phyloP scores from a whole-genome alignment of 768 basidiomycete genomes.

The Chalciporus piperatus region DNA sequence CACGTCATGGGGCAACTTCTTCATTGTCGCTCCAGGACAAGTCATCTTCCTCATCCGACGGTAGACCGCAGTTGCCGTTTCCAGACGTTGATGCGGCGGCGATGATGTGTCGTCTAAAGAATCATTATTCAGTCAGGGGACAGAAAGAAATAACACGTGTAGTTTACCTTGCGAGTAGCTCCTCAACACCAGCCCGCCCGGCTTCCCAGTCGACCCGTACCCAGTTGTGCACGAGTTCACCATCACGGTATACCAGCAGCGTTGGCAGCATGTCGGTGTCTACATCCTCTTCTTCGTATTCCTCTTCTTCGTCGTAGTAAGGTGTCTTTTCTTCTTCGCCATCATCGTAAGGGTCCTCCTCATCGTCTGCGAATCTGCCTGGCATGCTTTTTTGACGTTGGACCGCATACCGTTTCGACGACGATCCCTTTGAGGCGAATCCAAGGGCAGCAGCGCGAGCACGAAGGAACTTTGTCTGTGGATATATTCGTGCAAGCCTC shows the following conservation, averaged over 20 bases:
- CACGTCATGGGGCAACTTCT: constrained; percentile 14
- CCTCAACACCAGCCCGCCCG: constrained; percentile 62
- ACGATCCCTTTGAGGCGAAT: constrained; percentile 48
- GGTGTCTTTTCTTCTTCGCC: constrained; percentile 29
- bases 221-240: constrained; percentile 86
- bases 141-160: background rate
- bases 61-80: constrained; percentile 45
- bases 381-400: constrained; percentile 16
- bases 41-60: constrained; percentile 53
- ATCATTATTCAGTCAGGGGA: background rate
- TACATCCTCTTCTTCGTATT: constrained; percentile 57
- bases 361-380: constrained; percentile 33
- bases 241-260: constrained; percentile 72
- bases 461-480: constrained; percentile 78
- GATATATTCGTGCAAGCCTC: constrained; percentile 64
- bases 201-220: constrained; percentile 88
- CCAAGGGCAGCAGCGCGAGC: constrained; percentile 74
- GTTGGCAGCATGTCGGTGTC: constrained; percentile 82
- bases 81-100: constrained; percentile 14
- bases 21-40: constrained; percentile 54
- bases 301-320: constrained; percentile 40
- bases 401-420: constrained; percentile 14
- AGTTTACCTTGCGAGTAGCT: constrained; percentile 57
- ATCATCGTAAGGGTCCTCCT: constrained; percentile 49
- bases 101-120: constrained; percentile 27